A percentile compares a stretch with the other conserved stretches of the same genome.
phyloP scores from a whole-genome alignment of 1,139 yeast genomes.

The Pichia terricola region DNA sequence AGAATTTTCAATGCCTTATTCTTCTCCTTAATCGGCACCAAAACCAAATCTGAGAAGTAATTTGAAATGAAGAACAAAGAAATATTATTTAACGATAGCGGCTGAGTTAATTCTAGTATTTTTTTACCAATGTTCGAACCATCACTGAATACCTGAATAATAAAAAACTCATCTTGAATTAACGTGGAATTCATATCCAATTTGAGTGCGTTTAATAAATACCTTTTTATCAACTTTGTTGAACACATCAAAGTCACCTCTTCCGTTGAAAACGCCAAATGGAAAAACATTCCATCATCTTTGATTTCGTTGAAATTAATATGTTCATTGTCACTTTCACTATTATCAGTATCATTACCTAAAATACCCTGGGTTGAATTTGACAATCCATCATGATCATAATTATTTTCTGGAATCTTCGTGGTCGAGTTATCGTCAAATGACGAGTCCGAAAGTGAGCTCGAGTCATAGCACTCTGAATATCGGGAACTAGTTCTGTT shows the following conservation, averaged over 20 bases:
- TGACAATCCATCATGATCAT: conserved; percentile 3
- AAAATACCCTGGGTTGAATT: conserved; percentile 2
- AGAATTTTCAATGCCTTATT: conserved; percentile 38
- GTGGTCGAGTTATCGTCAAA: conserved; percentile 11
- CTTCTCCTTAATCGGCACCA: conserved; percentile 41
- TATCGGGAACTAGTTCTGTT: conserved; percentile 12
- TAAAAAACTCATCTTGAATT: conserved; percentile 39
- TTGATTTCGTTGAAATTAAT: conserved; percentile 2
- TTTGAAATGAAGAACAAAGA: conserved; percentile 57
- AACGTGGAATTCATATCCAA: conserved; percentile 23
- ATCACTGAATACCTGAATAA: conserved; percentile 53
- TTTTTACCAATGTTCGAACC: conserved; percentile 48
- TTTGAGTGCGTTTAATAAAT: conserved; percentile 16
- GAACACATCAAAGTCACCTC: conserved; percentile 46
- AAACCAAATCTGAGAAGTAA: conserved; percentile 59
- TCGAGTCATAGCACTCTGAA: conserved; percentile 4
- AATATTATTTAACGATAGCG: conserved; percentile 48
- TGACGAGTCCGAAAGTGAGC: neutral
- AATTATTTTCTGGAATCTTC: neutral
- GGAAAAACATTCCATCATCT: conserved; percentile 35
- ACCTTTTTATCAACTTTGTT: conserved; percentile 16
- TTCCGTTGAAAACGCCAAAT: conserved; percentile 42
- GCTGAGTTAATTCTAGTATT: conserved; percentile 50
- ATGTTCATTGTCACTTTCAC: neutral
- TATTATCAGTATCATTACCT: neutral